These are phyloP conservation scores for Cladosporium sp. DNA, from an alignment of 2,329 filamentous ascomycete species.

Conservation along the genomic window DNA sequence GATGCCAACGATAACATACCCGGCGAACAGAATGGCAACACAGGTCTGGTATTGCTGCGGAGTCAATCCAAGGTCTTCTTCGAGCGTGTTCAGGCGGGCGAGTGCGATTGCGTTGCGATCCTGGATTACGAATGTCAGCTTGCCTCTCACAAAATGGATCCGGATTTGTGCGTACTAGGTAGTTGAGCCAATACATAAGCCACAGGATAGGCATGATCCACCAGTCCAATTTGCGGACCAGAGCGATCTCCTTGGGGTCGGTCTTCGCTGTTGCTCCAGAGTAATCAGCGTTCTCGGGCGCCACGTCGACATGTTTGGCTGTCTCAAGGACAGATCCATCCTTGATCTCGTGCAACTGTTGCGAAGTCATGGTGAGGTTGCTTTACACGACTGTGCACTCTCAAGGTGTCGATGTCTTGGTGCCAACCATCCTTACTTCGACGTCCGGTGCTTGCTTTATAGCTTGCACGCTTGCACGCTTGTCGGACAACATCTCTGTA, in stretches of 20 bases:
- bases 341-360: not conserved
- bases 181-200: constrained; percentile 22
- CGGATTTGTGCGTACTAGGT: constrained; percentile 24
- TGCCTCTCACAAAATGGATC: not conserved
- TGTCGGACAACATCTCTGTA: not conserved
- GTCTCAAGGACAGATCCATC: not conserved
- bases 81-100: constrained; percentile 42
- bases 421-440: not conserved
- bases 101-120: constrained; percentile 23
- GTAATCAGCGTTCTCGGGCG: constrained; percentile 24
- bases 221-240: constrained; percentile 33
- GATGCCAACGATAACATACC: constrained; percentile 40
- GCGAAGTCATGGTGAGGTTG: not conserved
- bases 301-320: not conserved
- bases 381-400: not conserved
- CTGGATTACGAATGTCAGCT: constrained; percentile 5
- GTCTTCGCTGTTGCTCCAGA: constrained; percentile 34
- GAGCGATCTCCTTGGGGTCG: constrained; percentile 30
- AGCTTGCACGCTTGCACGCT: not conserved
- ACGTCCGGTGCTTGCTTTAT: not conserved
- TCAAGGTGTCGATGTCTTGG: not conserved
- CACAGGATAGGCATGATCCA: constrained; percentile 29
- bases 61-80: constrained; percentile 54
- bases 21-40: constrained; percentile 45
- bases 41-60: constrained; percentile 60